phyloP scores from a whole-genome alignment of 495 filamentous ascomycete species.

The Xylaria castorea region DNA sequence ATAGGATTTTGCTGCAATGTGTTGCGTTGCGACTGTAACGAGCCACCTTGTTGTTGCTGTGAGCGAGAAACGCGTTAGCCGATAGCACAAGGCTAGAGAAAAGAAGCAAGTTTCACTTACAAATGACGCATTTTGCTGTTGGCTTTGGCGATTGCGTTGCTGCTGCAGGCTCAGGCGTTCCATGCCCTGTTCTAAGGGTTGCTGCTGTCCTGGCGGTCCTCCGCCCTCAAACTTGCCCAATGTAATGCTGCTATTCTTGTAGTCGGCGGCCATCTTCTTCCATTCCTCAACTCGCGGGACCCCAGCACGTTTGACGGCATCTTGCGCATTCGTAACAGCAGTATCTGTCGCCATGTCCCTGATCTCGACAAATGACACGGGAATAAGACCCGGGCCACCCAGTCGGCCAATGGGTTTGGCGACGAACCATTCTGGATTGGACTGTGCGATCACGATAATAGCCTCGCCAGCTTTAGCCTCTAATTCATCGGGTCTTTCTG shows the following conservation, averaged over 20 bases:
- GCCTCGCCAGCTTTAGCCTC: constrained; percentile 94
- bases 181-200: constrained; percentile 71
- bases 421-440: constrained; percentile 99
- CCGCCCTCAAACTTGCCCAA: constrained; percentile 84
- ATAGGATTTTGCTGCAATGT: constrained; percentile 39
- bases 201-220: constrained; percentile 45
- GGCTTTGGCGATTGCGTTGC: constrained; percentile 51
- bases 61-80: constrained; percentile 32
- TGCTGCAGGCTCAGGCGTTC: constrained; percentile 77
- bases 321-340: constrained; percentile 80
- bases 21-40: constrained; percentile 39
- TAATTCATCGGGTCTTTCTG: constrained; percentile 92
- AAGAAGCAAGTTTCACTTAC: constrained; percentile 43
- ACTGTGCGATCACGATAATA: constrained; percentile 98
- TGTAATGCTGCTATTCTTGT: constrained; percentile 98
- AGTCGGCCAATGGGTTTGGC: constrained; percentile 96
- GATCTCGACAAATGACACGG: constrained; percentile 96
- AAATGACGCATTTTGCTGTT: constrained; percentile 47
- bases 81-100: not conserved
- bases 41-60: constrained; percentile 35
- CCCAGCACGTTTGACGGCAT: constrained; percentile 86
- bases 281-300: constrained; percentile 98
- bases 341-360: constrained; percentile 89
- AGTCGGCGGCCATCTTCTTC: constrained; percentile 99
- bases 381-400: constrained; percentile 93